A percentile compares a stretch with the other conserved stretches of the same genome.
phyloP scores from a whole-genome alignment of 345 rosid species.

The rapeseed (Brassica napus) region DNA sequence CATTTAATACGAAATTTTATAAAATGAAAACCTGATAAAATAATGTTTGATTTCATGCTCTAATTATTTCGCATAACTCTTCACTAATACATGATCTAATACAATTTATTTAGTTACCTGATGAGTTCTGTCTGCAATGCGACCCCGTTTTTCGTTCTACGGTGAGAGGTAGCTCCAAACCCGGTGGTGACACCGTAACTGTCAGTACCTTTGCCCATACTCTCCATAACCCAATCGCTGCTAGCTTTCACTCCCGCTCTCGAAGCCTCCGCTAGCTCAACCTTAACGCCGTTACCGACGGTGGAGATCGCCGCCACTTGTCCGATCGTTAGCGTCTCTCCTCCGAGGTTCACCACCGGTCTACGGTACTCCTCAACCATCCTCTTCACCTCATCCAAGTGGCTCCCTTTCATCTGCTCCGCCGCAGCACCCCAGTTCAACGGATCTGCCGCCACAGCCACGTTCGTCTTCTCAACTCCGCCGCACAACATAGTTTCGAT shows the following conservation, averaged over 20 bases:
- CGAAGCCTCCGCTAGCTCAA: conserved; percentile 54
- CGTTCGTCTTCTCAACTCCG: conserved; percentile 14
- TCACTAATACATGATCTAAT: not conserved
- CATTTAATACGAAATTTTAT: no score
- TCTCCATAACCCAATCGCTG: conserved; percentile 77
- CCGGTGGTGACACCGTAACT: conserved; percentile 82
- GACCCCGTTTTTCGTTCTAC: conserved; percentile 67
- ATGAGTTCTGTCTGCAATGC: conserved; percentile 72
- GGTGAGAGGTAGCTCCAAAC: conserved; percentile 72
- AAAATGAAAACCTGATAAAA: not conserved
- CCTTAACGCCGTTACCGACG: conserved; percentile 34
- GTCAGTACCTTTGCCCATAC: conserved; percentile 66
- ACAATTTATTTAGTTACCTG: conserved; percentile 41
- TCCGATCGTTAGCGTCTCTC: conserved; percentile 69
- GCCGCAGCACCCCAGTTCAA: conserved; percentile 56
- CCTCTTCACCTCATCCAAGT: no score
- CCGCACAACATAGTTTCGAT: conserved; percentile 25
- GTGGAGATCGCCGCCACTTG: conserved; percentile 67
- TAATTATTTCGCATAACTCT: not conserved
- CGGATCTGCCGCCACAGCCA: conserved; percentile 45
- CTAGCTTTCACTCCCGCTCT: conserved; percentile 64
- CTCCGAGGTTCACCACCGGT: conserved; percentile 66
- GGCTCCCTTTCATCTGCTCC: no score
- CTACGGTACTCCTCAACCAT: no score
- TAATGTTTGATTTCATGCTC: not conserved